These are phyloP conservation scores for Aspergillus mulundensis DNA, from an alignment of 495 filamentous ascomycete genomes.

Conservation along the genomic window DNA sequence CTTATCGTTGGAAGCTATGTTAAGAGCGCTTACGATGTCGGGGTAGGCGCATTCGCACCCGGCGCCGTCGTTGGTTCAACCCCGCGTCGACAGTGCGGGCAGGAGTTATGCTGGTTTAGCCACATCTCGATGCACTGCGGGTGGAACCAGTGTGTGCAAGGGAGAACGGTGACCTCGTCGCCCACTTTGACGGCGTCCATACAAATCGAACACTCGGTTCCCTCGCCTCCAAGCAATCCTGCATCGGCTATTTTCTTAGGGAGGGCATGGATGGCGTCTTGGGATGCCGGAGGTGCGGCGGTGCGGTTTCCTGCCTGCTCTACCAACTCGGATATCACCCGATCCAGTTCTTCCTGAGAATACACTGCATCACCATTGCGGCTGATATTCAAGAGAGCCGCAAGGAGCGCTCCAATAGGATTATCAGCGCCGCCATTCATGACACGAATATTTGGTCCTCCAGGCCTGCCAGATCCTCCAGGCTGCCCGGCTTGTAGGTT, in stretches of 20 bases:
- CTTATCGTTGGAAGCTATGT: background rate
- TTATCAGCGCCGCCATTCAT: constrained; percentile 20
- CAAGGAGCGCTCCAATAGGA: constrained; percentile 32
- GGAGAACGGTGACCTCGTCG: constrained; percentile 72
- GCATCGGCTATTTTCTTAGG: constrained; percentile 63
- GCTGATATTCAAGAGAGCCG: constrained; percentile 55
- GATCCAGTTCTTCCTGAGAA: constrained; percentile 84
- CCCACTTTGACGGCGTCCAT: constrained; percentile 79
- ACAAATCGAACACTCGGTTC: constrained; percentile 85
- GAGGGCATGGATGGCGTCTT: constrained; percentile 66
- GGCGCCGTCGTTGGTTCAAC: constrained; percentile 46
- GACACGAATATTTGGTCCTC: constrained; percentile 19
- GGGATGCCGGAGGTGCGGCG: constrained; percentile 77
- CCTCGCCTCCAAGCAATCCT: constrained; percentile 59
- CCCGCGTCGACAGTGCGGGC: constrained; percentile 77
- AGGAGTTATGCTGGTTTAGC: constrained; percentile 85
- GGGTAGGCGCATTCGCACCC: background rate
- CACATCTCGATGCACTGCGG: constrained; percentile 70
- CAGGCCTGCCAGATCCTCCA: background rate
- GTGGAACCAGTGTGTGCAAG: constrained; percentile 93
- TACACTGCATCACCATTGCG: constrained; percentile 83
- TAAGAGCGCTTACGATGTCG: constrained; percentile 24
- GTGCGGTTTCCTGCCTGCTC: constrained; percentile 71
- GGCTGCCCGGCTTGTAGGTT: constrained; percentile 1
- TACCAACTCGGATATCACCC: constrained; percentile 82